Base-by-base conservation (phyloP, 352 stramenopile genomes). In the Phytophthora cryptogea region DNA sequence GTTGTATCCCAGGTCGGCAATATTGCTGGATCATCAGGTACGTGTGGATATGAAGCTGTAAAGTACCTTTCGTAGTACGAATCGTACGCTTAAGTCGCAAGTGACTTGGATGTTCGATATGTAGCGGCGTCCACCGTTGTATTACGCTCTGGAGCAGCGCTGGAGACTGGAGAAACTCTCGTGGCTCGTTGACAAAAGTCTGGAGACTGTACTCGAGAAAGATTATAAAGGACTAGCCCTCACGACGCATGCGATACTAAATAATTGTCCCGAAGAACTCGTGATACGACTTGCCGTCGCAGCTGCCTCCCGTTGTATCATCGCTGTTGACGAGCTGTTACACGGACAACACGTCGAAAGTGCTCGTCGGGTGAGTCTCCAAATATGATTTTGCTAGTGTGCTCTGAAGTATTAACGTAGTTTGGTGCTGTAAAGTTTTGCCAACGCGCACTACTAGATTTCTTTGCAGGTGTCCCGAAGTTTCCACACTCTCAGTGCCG, bases 391-490 rank as follows among this genome's bases (percentile, higher is more conserved):
- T 23, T 23, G 20, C 20, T 23, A 23, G 20, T 23, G 20, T 23
- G 20, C 2, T 23, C 2, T 23, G 20, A 23, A 23, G 20, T 23
- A 23, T 23, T 23, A 23, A 23, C 20, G 20, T 23, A 23, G 20
- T 23, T 23, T 23, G 20, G 20, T 23, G 20, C 20, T 23, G 20
- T 23, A 23, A 23, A 89, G 78, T 67, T 84, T 14, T 89, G 76
- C 47, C 56, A 70, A 4, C 74, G 63, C 2, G 71, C 74, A 46
- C 44, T 85, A 1, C 41, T 72, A n/a, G 70, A 86, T 28, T 74
- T 76, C 33, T 86, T 92, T 47, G 62, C 77, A 0, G 80, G 80
- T 5, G 79, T 91, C 1, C 76, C 83, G 1, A 70, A 89, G 40
- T 92, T 92, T 31, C 78, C 76, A 7, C 68, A 87, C 32, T 45